These are phyloP conservation scores for Ambrosia trifida DNA, from an alignment of 129 eudicot genomes.

Conservation along the genomic window DNA sequence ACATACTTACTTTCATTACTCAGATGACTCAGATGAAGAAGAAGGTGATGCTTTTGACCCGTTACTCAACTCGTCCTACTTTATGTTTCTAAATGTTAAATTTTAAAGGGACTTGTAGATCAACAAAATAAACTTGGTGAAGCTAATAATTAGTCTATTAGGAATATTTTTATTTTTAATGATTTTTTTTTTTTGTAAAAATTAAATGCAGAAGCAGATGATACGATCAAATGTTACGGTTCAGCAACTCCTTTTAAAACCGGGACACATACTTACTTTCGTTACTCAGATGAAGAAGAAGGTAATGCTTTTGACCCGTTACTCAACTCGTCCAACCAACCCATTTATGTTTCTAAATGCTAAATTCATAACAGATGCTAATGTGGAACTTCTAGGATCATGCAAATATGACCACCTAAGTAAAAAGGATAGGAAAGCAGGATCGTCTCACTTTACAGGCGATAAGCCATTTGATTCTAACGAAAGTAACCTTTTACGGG, in stretches of 20 bases:
- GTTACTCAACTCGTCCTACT: not conserved
- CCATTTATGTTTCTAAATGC: not conserved
- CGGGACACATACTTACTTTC: not conserved
- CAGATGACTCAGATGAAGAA: not conserved
- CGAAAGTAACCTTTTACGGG: conserved; percentile 13
- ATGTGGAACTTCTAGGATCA: conserved; percentile 11
- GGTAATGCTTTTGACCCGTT: conserved; percentile 1
- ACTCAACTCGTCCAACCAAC: not conserved
- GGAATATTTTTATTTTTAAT: not conserved
- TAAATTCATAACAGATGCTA: conserved; percentile 6
- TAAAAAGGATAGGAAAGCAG: conserved; percentile 1
- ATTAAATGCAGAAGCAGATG: not conserved
- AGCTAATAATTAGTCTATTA: not conserved
- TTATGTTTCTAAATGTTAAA: not conserved
- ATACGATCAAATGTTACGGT: not conserved
- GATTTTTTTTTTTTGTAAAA: not conserved
- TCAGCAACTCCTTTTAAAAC: conserved; percentile 1
- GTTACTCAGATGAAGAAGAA: not conserved
- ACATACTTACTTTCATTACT: not conserved
- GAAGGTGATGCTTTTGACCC: conserved; percentile 5
- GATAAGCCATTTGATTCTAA: conserved; percentile 5
- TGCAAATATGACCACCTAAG: not conserved
- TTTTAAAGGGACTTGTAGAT: not conserved
- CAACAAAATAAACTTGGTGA: not conserved
- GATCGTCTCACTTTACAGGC: conserved; percentile 2